phyloP scores from a whole-genome alignment of 495 filamentous ascomycete species.

The Neurospora sp. region DNA sequence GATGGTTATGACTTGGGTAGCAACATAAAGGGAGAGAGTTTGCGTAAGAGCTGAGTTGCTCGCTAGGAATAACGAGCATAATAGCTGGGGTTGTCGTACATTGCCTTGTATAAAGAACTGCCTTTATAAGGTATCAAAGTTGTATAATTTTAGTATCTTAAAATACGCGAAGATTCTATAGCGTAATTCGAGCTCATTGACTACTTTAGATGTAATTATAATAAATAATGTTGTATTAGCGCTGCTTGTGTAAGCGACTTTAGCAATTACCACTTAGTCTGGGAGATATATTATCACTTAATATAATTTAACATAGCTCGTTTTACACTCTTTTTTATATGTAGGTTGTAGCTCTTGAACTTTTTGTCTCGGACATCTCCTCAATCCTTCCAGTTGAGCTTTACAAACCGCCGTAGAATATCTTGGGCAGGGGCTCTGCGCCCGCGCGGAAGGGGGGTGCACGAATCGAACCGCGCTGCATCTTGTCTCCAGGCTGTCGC shows the following conservation, averaged over 20 bases:
- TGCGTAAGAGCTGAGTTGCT: neutral
- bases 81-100: neutral
- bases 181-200: too few species aligned
- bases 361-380: neutral
- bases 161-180: too few species aligned
- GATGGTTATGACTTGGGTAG: neutral
- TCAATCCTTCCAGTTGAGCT: neutral
- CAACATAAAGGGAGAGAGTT: neutral
- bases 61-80: neutral
- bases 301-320: neutral
- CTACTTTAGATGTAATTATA: too few species aligned
- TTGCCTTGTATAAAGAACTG: neutral
- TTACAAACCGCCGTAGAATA: neutral
- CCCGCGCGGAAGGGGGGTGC: neutral
- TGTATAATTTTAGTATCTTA: neutral
- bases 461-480: neutral
- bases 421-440: neutral
- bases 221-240: too few species aligned
- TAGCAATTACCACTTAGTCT: too few species aligned
- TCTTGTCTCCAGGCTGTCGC: neutral
- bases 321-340: neutral
- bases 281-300: too few species aligned
- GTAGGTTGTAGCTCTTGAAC: too few species aligned
- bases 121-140: accelerated
- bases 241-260: too few species aligned